Evolutionary conservation across 768 basidiomycete species (phyloP).

Genomic region (Fistulinella prunicolor): DNA sequence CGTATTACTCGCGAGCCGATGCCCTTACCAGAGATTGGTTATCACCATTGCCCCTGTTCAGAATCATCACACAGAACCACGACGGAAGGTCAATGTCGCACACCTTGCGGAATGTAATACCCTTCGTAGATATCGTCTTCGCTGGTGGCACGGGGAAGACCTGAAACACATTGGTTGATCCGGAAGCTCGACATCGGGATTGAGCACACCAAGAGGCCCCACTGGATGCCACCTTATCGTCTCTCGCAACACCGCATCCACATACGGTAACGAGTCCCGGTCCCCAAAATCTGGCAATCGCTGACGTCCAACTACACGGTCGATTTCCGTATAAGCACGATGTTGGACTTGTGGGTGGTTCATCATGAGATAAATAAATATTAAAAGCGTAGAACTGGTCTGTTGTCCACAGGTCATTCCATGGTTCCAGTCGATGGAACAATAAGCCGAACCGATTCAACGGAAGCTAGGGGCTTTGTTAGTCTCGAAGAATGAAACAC

Average conservation of each 20-base stretch:
- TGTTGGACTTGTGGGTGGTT: constrained; percentile 26
- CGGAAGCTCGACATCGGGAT: too few relatives aligned
- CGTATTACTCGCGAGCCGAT: too few relatives aligned
- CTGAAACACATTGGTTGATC: too few relatives aligned
- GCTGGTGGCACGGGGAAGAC: too few relatives aligned
- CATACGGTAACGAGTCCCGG: constrained; percentile 27
- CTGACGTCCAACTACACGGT: constrained; percentile 25
- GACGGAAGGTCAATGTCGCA: not conserved
- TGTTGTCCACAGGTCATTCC: constrained; percentile 4
- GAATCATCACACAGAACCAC: not conserved
- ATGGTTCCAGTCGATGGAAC: not conserved
- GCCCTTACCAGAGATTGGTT: constrained; percentile 11
- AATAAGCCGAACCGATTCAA: constrained; percentile 28
- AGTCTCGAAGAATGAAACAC: too few relatives aligned
- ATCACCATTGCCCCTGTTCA: constrained; percentile 9
- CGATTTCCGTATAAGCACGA: constrained; percentile 33
- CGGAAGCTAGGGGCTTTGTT: constrained; percentile 19
- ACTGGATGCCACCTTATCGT: constrained; percentile 30
- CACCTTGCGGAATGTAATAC: constrained; percentile 32
- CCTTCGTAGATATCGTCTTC: too few relatives aligned
- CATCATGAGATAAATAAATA: constrained; percentile 31
- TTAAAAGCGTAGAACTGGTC: constrained; percentile 24
- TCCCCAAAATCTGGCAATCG: constrained; percentile 34
- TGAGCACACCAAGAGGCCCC: constrained; percentile 22
- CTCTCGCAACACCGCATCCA: constrained; percentile 35